phyloP scores from a whole-genome alignment of 73 alveolate genomes.

The Tetrahymena malaccensis region DNA sequence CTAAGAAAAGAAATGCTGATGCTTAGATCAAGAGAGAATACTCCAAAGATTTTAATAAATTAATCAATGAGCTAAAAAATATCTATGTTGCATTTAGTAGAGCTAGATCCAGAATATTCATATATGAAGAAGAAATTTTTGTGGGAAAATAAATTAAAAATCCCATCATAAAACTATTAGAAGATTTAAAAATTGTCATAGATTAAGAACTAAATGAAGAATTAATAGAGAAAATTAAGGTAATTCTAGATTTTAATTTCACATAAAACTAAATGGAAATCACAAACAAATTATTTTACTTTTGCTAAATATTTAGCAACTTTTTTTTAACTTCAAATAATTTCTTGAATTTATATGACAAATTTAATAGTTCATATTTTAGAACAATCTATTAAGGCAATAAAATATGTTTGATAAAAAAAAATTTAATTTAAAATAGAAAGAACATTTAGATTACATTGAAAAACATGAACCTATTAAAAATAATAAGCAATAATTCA shows the following conservation, averaged over 20 bases:
- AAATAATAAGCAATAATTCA: neutral
- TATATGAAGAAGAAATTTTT: no score
- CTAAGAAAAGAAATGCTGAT: neutral
- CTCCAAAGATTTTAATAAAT: neutral
- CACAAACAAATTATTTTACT: no score
- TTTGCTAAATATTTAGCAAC: no score
- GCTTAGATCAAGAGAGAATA: neutral
- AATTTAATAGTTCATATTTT: no score
- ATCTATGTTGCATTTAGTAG: neutral
- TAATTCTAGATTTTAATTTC: no score
- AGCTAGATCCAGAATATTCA: neutral
- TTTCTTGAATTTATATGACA: no score
- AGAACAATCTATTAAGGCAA: no score
- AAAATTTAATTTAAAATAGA: neutral
- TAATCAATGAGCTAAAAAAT: neutral
- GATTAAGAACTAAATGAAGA: neutral
- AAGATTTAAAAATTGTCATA: neutral
- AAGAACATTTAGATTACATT: neutral
- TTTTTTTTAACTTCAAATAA: no score
- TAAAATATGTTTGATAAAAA: no score
- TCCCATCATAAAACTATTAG: neutral
- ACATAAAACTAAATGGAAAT: no score
- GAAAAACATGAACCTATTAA: neutral
- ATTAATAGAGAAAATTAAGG: neutral
- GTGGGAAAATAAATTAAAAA: no score